phyloP scores from a whole-genome alignment of 2,329 filamentous ascomycete species.

The Ophiocordyceps camponoti-leonardi region DNA sequence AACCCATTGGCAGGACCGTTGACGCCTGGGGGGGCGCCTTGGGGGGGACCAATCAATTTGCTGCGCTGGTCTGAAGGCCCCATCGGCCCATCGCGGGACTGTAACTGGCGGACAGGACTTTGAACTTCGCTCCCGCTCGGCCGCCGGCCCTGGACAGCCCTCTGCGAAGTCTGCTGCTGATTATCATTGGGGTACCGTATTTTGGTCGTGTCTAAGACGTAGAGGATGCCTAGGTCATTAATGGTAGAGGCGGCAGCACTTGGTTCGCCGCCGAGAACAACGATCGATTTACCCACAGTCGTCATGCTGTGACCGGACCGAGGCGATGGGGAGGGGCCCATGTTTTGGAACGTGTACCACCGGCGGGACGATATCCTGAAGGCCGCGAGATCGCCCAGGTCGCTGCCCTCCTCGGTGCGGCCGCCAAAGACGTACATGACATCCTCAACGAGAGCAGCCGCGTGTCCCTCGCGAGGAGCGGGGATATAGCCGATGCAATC shows the following conservation, averaged over 20 bases:
- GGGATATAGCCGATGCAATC: conserved; percentile 98
- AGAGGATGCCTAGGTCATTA: conserved; percentile 73
- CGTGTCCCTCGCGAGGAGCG: conserved; percentile 81
- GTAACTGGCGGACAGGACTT: conserved; percentile 16
- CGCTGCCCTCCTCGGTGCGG: conserved; percentile 79
- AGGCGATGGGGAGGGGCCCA: conserved; percentile 88
- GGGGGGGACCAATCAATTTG: conserved; percentile 23
- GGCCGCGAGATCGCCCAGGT: conserved; percentile 84
- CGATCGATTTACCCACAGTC: conserved; percentile 76
- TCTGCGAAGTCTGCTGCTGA: conserved; percentile 18
- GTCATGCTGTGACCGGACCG: conserved; percentile 98
- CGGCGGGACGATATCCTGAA: conserved; percentile 58
- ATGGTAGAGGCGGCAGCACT: conserved; percentile 70
- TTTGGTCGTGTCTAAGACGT: conserved; percentile 86
- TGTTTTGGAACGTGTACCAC: conserved; percentile 99
- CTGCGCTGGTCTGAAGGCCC: conserved; percentile 33
- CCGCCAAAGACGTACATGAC: conserved; percentile 99
- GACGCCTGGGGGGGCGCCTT: conserved; percentile 17
- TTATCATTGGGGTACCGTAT: conserved; percentile 86
- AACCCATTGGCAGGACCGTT: conserved; percentile 23
- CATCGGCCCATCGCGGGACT: conserved; percentile 33
- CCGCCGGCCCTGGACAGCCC: conserved; percentile 21
- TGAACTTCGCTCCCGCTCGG: conserved; percentile 22
- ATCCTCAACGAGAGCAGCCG: conserved; percentile 82
- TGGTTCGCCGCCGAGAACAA: conserved; percentile 86